These are phyloP conservation scores for Taphrina wiesneri DNA, from an alignment of 1,139 yeast species.

Conservation along the genomic window DNA sequence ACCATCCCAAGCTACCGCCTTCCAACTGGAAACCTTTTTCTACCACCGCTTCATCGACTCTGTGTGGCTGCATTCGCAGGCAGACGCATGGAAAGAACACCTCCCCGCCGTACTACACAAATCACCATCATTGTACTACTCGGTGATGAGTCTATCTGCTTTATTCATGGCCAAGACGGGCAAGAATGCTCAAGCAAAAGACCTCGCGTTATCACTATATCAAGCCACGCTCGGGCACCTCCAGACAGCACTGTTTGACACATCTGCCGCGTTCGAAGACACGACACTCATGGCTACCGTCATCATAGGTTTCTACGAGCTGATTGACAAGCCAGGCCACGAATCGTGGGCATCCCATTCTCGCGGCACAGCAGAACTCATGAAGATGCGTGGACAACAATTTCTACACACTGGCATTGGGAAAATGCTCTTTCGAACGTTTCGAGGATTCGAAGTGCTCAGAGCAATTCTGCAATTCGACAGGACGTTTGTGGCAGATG, in stretches of 20 bases:
- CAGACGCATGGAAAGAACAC: constrained; percentile 11
- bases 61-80: constrained; percentile 24
- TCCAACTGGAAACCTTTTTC: constrained; percentile 21
- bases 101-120: constrained; percentile 11
- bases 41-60: constrained; percentile 23
- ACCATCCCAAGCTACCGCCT: constrained; percentile 1
- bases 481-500: constrained; percentile 24
- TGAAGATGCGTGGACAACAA: constrained; percentile 13
- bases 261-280: constrained; percentile 13
- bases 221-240: constrained; percentile 14
- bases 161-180: constrained; percentile 31
- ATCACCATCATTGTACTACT: constrained; percentile 35
- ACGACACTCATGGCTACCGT: constrained; percentile 31
- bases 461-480: constrained; percentile 21
- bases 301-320: constrained; percentile 29
- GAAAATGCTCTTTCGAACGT: constrained; percentile 17
- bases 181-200: constrained; percentile 1
- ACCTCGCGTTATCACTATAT: constrained; percentile 19
- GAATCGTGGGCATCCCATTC: constrained; percentile 25
- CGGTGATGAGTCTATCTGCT: constrained; percentile 38
- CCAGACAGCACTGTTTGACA: constrained; percentile 16
- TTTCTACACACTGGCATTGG: constrained; percentile 4
- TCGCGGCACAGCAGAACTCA: constrained; percentile 24
- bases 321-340: constrained; percentile 25
- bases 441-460: constrained; percentile 25